Base-by-base conservation (phyloP, 495 filamentous ascomycete species). In the Penicillium subrubescens region DNA sequence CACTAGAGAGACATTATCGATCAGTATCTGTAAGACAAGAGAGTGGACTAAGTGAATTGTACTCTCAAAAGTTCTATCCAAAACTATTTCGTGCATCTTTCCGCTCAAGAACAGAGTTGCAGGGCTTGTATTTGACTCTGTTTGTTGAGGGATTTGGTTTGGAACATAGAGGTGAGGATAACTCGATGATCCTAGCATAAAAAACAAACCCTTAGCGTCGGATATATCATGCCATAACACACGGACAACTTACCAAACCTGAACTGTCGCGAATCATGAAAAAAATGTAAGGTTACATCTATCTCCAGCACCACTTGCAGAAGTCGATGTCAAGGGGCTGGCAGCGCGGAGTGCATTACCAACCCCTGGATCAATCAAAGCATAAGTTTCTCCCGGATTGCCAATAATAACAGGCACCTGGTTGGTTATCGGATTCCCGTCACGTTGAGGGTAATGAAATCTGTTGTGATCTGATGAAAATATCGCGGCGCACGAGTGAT, bases 231-330 rank as follows among this genome's bases (percentile, higher is more conserved):
- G 50, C 19, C 12, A 2, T 65, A 19, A 21, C 53, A 62, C 17
- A 21, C 19, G 57, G 29, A 56, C 19, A 51, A 63, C 68, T 52
- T 61, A 74, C 74, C 66, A 67, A 69, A 65, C 12, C 72, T 70
- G 63, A 78, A 77, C 48, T 74, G 65, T 66, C 70, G 62, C 17
- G 71, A 74, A 61, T 73, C 68, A 53, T 75, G 74, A 54, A 71
- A 76, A 76, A 63, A 75, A 77, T 44, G 66, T 73, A 60, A 78
- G 68, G 65, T 73, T 72, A 67, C 67, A 78, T 64, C 62, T 67
- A 61, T 71, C 64, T 67, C 64, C 61, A 61, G 65, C 54, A 59
- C 39, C 58, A 54, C 61, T 53, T 17, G 50, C 66, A 67, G 69
- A 68, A 66, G 69, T 21, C 35, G 61, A 65, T 52, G 53, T 39